Evolutionary conservation across 495 filamentous ascomycete species (phyloP), one percentile per base, ranked within the genome.

Genomic region (Lentithecium fluviatile): DNA sequence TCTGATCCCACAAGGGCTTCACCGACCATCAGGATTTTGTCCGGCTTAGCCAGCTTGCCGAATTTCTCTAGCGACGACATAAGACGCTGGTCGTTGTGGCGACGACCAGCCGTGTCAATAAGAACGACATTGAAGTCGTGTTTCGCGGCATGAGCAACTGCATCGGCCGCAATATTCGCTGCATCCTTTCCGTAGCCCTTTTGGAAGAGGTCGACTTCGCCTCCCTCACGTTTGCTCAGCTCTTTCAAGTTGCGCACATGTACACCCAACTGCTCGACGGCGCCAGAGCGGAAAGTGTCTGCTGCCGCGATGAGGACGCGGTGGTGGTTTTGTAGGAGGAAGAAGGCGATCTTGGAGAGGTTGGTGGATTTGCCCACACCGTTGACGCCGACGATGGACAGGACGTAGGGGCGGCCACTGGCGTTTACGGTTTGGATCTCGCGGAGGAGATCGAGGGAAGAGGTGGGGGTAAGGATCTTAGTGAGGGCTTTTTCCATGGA

Each of bases 11-110:
- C 95, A 7, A 98, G 80, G 20, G 94, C 94, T 82, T 98, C 94
- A 58, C 91, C 94, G 70, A 98, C 94, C 94, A 98, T 97, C 68
- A 98, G 82, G 59, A 97, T 96, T 80, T 98, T 97, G 72, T 98
- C 92, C 2, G 95, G 95, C 51, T 90, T 80, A 7, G 94, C 94
- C 69, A 97, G 87, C 69, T 95, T 94, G 64, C 89, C 94, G 69
- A 98, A 98, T 68, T 97, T 97, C 77, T 97, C 93, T 37, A 98
- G 77, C 3, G 85, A 90, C 15, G 87, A 90, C 95, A 98, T 97
- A 55, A 98, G 80, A 0, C 94, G 84, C 70, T 90, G 83, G 71
- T 98, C 94, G 69, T 98, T 98, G 74, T 98, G 95, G 37, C 94
- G 84, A 17, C 95, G 83, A 5, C 94, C 94, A 0, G 94, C 94